Conservation (phyloP, 495 filamentous ascomycete species). For the Penicillium malachiteum region DNA sequence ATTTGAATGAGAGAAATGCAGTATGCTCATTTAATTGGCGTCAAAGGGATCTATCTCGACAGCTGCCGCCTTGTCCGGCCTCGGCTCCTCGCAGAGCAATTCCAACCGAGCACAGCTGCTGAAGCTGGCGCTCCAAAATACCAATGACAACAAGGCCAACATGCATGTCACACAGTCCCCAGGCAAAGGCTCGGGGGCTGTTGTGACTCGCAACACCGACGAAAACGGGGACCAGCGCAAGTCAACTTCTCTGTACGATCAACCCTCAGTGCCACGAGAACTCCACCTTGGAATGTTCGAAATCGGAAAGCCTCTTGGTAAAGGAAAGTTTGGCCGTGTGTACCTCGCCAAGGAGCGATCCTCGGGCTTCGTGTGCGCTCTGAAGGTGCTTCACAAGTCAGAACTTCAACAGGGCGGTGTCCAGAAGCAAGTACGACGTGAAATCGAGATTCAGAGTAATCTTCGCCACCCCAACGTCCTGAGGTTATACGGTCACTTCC, state of each 20-base stretch:
- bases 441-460: constrained; percentile 98
- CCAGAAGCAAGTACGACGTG: constrained; percentile 94
- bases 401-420: constrained; percentile 90
- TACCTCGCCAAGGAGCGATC: constrained; percentile 91
- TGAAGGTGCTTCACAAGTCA: constrained; percentile 95
- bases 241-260: constrained; percentile 56
- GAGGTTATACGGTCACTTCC: constrained; percentile 92
- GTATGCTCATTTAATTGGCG: constrained; percentile 28
- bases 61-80: constrained; percentile 51
- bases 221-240: constrained; percentile 57
- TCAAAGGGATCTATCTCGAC: constrained; percentile 47
- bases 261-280: constrained; percentile 62
- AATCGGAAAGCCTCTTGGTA: constrained; percentile 92
- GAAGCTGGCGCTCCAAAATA: constrained; percentile 80
- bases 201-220: constrained; percentile 49
- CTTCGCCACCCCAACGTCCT: constrained; percentile 95
- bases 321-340: constrained; percentile 96
- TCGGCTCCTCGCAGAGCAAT: constrained; percentile 56
- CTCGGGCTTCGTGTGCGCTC: constrained; percentile 88
- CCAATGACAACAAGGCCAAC: constrained; percentile 55
- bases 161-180: constrained; percentile 37
- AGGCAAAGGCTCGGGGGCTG: constrained; percentile 31
- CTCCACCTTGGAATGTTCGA: constrained; percentile 99
- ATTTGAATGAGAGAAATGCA: not conserved
- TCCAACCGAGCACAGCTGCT: constrained; percentile 68